Conservation (phyloP, 768 basidiomycete genomes). For the Gyrodon lividus region DNA sequence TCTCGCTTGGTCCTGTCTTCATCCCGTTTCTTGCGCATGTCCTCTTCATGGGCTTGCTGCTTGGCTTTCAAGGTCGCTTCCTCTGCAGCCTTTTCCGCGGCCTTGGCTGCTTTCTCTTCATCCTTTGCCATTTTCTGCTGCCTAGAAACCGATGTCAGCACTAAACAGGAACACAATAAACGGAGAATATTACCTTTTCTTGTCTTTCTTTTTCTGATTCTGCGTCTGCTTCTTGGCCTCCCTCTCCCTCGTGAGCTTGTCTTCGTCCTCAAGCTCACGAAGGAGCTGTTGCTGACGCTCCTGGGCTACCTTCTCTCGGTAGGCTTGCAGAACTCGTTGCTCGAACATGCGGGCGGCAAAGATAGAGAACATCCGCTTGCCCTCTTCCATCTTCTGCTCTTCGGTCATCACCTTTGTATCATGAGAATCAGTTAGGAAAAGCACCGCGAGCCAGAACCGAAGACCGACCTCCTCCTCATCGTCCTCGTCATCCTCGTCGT, state of each 20-base stretch:
- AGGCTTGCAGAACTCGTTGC: conserved; percentile 94
- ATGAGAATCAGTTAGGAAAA: conserved; percentile 11
- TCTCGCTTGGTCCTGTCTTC: conserved; percentile 86
- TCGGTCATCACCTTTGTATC: conserved; percentile 73
- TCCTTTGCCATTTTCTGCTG: conserved; percentile 92
- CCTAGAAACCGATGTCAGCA: conserved; percentile 40
- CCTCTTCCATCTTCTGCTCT: conserved; percentile 98
- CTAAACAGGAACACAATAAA: conserved; percentile 3
- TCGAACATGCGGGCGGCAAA: conserved; percentile 99
- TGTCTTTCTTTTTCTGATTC: conserved; percentile 99
- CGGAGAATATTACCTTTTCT: conserved; percentile 70
- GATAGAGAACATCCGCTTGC: conserved; percentile 99
- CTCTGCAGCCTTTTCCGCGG: conserved; percentile 85
- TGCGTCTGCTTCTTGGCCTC: conserved; percentile 92
- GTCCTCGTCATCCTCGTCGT: conserved; percentile 54
- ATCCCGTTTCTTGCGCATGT: conserved; percentile 75
- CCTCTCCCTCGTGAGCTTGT: conserved; percentile 78
- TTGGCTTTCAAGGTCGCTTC: conserved; percentile 77
- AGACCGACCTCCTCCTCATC: conserved; percentile 46
- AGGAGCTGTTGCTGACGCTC: conserved; percentile 92
- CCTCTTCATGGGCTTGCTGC: conserved; percentile 77
- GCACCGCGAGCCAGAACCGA: conserved; percentile 2
- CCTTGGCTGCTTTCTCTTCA: conserved; percentile 79
- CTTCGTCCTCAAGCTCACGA: conserved; percentile 94
- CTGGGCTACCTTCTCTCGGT: conserved; percentile 94